phyloP scores from a whole-genome alignment of 2,329 filamentous ascomycete species.

The Endoconidiophora polonica region DNA sequence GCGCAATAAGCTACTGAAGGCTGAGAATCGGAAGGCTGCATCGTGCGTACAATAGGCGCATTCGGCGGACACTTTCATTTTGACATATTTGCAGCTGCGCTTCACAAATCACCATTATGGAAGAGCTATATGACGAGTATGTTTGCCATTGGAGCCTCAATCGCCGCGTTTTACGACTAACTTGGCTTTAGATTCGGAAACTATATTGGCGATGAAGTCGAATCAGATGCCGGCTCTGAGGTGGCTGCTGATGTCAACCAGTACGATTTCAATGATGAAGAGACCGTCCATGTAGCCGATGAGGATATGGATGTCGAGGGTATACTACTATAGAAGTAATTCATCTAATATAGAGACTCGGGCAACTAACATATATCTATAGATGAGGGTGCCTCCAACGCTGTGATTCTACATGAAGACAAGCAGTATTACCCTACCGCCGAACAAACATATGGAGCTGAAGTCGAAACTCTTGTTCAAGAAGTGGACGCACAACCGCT shows the following conservation, averaged over 20 bases:
- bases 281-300: slow-evolving; percentile 43
- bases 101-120: slow-evolving; percentile 38
- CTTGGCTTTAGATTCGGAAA: slow-evolving; percentile 63
- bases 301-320: slow-evolving; percentile 90
- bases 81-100: not conserved
- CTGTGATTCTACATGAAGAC: slow-evolving; percentile 95
- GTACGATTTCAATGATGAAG: slow-evolving; percentile 66
- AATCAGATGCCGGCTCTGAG: slow-evolving; percentile 74
- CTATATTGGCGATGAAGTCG: slow-evolving; percentile 82
- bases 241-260: slow-evolving; percentile 56
- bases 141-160: slow-evolving; percentile 12
- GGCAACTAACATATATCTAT: not conserved
- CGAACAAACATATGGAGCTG: slow-evolving; percentile 81
- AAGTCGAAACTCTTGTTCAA: slow-evolving; percentile 89
- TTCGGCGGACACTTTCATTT: not conserved
- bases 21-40: not conserved
- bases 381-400: slow-evolving; percentile 72
- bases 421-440: slow-evolving; percentile 99
- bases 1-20: slow-evolving; percentile 11
- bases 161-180: slow-evolving; percentile 1
- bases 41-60: not conserved
- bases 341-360: too few species aligned
- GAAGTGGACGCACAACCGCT: slow-evolving; percentile 94
- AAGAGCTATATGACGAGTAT: slow-evolving; percentile 94
- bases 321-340: slow-evolving; percentile 21